Evolutionary conservation across 2,329 filamentous ascomycete species (phyloP), one percentile per base, ranked within the genome.

Genomic region (Coniella vitis): DNA sequence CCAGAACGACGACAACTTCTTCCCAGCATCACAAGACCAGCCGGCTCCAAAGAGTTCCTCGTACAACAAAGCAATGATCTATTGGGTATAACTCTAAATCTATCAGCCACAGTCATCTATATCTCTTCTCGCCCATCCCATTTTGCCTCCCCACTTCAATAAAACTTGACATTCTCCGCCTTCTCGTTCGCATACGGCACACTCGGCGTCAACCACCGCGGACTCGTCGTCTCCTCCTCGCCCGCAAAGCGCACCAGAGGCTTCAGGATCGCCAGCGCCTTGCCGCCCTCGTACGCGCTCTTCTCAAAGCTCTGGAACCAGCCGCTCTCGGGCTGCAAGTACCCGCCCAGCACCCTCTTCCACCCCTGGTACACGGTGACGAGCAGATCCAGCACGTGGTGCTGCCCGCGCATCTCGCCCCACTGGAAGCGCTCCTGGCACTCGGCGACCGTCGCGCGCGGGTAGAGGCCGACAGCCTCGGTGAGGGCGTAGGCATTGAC

Each of bases 401-500:
- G 56, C 20, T 52, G 42, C 8, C 54, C 59, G 16, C 59, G 48
- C 60, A 61, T 60, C 51, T 56, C 56, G 10, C 45, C 53, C 55
- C 55, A 63, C 36, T 48, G 42, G 51, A 61, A 63, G 10, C 57
- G 55, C 42, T 58, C 49, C 38, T 58, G 54, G 45, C 57, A 59
- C 47, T 50, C 46, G 16, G 22, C 38, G 7, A 63, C 59, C 3
- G 51, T 47, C 37, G 56, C 52, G 40, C 39, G 42, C 3, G 61
- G 51, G 56, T 66, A 65, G 14, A 66, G 51, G 0, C 64, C 62
- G 8, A 66, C 52, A 49, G 63, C 60, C 41, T 58, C 55, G 7
- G 53, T 55, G 14, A 66, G 54, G 12, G 59, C 56, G 47, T 54
- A 58, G 1, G 56, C 55, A 40, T 64, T 60, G 10, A 59, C 58